A percentile compares a stretch with the other conserved stretches of the same genome.
Evolutionary conservation across 75 land plant species (phyloP).

Genomic region (Chamaecyparis obtusa): DNA sequence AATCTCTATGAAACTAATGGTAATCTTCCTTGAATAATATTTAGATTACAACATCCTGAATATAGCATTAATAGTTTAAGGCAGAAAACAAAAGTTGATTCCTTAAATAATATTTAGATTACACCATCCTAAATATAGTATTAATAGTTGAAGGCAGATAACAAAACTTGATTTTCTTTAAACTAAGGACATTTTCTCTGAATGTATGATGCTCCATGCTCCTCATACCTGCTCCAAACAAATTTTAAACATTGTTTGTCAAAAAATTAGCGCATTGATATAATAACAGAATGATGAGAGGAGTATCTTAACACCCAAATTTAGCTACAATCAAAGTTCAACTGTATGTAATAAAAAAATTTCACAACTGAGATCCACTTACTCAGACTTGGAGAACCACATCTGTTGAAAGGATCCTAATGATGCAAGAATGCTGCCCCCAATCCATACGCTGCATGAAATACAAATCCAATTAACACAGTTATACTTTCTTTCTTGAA

Average conservation of each 20-base stretch:
- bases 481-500: background rate
- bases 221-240: constrained; percentile 64
- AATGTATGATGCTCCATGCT: constrained; percentile 89
- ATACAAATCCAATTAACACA: background rate
- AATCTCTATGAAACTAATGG: background rate
- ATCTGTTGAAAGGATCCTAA: constrained; percentile 97
- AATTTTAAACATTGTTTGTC: background rate
- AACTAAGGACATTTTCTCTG: constrained; percentile 82
- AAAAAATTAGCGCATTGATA: background rate
- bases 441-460: constrained; percentile 87
- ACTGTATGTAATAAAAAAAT: background rate
- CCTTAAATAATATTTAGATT: background rate
- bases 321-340: background rate
- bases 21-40: background rate
- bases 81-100: background rate
- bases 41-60: background rate
- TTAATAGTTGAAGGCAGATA: background rate
- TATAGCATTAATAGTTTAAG: background rate
- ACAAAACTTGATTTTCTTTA: background rate
- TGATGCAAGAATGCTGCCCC: constrained; percentile 94
- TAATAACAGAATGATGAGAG: background rate
- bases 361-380: constrained; percentile 21
- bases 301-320: background rate
- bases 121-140: background rate
- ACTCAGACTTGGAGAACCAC: constrained; percentile 99